Conservation (phyloP, 768 basidiomycete genomes). For the Paxillus ammoniavirescens region DNA sequence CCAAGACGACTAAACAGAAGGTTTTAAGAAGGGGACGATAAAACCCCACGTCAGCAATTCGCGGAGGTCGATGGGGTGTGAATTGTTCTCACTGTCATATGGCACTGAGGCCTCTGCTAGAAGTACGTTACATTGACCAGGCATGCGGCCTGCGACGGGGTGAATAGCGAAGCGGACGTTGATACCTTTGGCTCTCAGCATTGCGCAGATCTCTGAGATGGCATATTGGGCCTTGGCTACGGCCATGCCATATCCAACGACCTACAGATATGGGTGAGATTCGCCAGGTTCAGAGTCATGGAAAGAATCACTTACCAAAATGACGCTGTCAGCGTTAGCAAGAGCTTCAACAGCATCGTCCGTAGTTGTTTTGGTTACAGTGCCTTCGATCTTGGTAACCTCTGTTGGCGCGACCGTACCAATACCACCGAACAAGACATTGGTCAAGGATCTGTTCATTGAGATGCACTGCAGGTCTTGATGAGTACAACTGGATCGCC, state of each 20-base stretch:
- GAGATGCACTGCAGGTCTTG: constrained; percentile 66
- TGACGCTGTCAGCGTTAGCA: constrained; percentile 78
- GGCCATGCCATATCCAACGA: constrained; percentile 89
- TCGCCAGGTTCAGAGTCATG: background rate
- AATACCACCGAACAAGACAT: constrained; percentile 89
- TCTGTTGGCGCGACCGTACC: constrained; percentile 52
- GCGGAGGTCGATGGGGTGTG: background rate
- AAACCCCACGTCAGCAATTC: background rate
- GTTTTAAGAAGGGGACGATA: background rate
- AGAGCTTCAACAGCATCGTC: constrained; percentile 83
- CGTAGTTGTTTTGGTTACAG: constrained; percentile 71
- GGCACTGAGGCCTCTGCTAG: constrained; percentile 89
- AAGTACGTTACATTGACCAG: constrained; percentile 90
- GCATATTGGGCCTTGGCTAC: constrained; percentile 89
- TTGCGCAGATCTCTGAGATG: constrained; percentile 69
- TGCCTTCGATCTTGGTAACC: constrained; percentile 77
- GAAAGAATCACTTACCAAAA: constrained; percentile 47
- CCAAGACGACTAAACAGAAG: constrained; percentile 63
- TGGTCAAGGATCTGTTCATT: constrained; percentile 85
- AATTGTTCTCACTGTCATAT: constrained; percentile 66
- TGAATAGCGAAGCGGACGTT: constrained; percentile 87
- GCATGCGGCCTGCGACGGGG: constrained; percentile 91
- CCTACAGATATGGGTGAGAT: constrained; percentile 37
- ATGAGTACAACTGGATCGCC: constrained; percentile 4
- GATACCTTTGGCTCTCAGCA: constrained; percentile 70